These are phyloP conservation scores for Rubus parviflorus DNA, from an alignment of 306 rosid species.

Conservation along the genomic window DNA sequence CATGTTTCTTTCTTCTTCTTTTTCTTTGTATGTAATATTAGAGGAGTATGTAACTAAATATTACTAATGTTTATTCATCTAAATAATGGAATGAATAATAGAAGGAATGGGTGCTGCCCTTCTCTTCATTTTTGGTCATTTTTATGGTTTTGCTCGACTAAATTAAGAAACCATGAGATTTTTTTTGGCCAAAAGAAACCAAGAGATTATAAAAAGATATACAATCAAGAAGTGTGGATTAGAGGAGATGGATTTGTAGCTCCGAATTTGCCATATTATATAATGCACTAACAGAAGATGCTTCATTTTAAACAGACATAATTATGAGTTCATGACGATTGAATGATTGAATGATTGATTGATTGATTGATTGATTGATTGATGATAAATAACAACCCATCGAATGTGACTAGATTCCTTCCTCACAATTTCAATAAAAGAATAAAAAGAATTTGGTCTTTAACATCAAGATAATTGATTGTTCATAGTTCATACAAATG, in stretches of 20 bases:
- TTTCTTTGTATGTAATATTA: background rate
- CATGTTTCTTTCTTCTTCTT: background rate
- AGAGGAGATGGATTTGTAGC: background rate
- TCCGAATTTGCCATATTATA: background rate
- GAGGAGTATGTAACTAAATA: slow-evolving; percentile 13
- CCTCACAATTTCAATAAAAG: background rate
- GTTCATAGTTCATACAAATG: background rate
- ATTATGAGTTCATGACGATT: background rate
- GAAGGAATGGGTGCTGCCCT: slow-evolving; percentile 19
- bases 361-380: background rate
- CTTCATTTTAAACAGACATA: background rate
- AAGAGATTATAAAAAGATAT: background rate
- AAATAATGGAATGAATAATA: slow-evolving; percentile 6
- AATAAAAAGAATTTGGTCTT: background rate
- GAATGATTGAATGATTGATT: too few relatives aligned
- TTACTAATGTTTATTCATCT: slow-evolving; percentile 14
- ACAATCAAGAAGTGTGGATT: background rate
- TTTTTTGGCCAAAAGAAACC: background rate
- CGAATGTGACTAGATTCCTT: background rate
- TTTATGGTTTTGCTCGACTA: background rate
- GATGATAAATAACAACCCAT: background rate
- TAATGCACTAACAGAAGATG: background rate
- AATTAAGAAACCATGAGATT: background rate
- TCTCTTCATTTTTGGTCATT: slow-evolving; percentile 10
- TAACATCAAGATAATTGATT: background rate